Conservation (phyloP, 2,329 filamentous ascomycete species). For the Tolypocladium nubicola region DNA sequence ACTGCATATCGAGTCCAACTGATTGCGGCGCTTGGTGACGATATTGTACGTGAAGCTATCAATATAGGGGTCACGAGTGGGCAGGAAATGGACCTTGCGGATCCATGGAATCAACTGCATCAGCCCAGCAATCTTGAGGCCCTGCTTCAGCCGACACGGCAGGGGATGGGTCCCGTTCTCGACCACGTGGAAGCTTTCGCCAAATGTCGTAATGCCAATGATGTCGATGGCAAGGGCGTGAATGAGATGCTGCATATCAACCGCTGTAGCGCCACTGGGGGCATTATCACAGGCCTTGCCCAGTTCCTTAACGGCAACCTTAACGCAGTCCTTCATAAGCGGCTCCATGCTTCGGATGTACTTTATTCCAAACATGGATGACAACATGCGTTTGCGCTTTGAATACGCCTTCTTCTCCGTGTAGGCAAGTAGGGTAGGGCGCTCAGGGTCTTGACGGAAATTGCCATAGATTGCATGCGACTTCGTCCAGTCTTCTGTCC, state of each 20-base stretch:
- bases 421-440: constrained; percentile 1
- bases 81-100: background rate
- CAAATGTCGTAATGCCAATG: constrained; percentile 1
- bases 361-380: background rate
- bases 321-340: background rate
- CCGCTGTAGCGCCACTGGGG: background rate
- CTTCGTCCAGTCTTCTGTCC: background rate
- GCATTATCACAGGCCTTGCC: background rate
- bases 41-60: constrained; percentile 1
- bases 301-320: background rate
- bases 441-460: background rate
- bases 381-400: background rate
- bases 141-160: background rate
- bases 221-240: background rate
- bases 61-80: constrained; percentile 2
- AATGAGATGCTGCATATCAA: constrained; percentile 1
- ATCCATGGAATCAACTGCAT: constrained; percentile 1
- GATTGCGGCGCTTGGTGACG: background rate
- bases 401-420: constrained; percentile 1
- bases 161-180: background rate
- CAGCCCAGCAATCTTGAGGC: background rate
- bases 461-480: constrained; percentile 1
- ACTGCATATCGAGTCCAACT: background rate
- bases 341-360: background rate
- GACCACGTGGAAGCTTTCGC: background rate